Evolutionary conservation across 73 alveolate species (phyloP), one percentile per base, ranked within the genome.

Genomic region (Paramecium pentaurelia): DNA sequence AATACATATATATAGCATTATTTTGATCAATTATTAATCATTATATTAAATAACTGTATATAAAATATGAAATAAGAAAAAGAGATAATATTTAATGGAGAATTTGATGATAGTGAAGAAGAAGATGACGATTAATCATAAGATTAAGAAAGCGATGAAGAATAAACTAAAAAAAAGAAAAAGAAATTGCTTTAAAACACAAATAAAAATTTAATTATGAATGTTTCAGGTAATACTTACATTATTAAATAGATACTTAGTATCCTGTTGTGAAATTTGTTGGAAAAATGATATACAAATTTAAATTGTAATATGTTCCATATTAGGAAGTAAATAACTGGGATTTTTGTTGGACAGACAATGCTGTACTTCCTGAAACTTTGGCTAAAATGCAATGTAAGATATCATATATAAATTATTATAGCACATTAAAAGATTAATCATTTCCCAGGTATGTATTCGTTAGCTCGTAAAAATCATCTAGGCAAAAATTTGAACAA

Each of bases 381-480:
- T 68, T 95, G 71, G 42, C 94, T 1, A 95, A 95, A 75, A 95
- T 96, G 98, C 92, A 89, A 47, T 49, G 91, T 80, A 80, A 32
- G 30, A 54, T 16, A 18, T 34, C 11, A 6, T 45, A 20, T 0
- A 25, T 27, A 49, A 20, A 80, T 27, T 32, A 80, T 11, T 4
- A 11, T 80, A 68, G 73, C 96, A 20, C 95, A 94, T 89, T 93
- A 96, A 80, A 87, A 96, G 71, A 96, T 95, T 68, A 96, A 96
- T 92, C 99, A 96, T 89, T 94, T 95, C 64, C 99, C 99, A 16
- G 99, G 98, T 6, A 95, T 94, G 97, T 95, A 92, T 75, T 86
- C 89, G 10, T 85, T 96, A 30, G 98, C 99, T 11, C 71, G 99
- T 32, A 96, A 95, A 70, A 96, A 96, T 58, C 93, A 93, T 51